These are phyloP conservation scores for Colletotrichum orchidophilum DNA, from an alignment of 2,329 filamentous ascomycete genomes.

Conservation along the genomic window DNA sequence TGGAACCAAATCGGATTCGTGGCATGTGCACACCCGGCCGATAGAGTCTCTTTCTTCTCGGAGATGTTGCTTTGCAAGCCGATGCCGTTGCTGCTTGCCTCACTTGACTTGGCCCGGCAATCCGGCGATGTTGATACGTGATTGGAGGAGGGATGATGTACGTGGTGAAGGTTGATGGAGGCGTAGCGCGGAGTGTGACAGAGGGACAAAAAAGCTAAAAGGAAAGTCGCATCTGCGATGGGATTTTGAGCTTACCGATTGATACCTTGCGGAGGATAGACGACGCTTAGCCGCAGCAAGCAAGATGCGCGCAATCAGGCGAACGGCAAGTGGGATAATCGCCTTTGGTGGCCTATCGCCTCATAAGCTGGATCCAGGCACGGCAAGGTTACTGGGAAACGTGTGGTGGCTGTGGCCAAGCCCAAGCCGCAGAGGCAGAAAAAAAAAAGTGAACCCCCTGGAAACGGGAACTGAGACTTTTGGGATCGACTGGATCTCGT, in stretches of 20 bases:
- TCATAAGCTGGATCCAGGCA: conserved; percentile 27
- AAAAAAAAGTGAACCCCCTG: conserved; percentile 21
- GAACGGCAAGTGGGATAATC: conserved; percentile 22
- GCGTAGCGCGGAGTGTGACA: neutral
- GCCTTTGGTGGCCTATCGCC: conserved; percentile 30
- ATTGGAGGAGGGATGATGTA: neutral
- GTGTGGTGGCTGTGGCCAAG: conserved; percentile 26
- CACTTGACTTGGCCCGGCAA: conserved; percentile 20
- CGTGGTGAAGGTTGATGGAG: neutral
- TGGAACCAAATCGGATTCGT: neutral
- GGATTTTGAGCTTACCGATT: conserved; percentile 26
- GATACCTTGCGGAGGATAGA: conserved; percentile 8
- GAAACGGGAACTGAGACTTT: conserved; percentile 23
- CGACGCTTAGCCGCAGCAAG: conserved; percentile 24
- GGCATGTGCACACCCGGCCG: neutral
- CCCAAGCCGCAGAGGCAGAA: conserved; percentile 15
- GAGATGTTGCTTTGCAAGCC: neutral
- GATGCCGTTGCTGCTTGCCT: conserved; percentile 11
- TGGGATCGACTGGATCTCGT: conserved; percentile 19
- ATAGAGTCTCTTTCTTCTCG: neutral
- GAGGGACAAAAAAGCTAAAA: neutral
- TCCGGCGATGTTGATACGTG: conserved; percentile 14
- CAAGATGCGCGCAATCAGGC: conserved; percentile 7
- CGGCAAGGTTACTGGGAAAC: conserved; percentile 18
- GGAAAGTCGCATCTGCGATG: conserved; percentile 10